Evolutionary conservation across 2,329 filamentous ascomycete species (phyloP), one percentile per base, ranked within the genome.

Genomic region (Cordyceps militaris): DNA sequence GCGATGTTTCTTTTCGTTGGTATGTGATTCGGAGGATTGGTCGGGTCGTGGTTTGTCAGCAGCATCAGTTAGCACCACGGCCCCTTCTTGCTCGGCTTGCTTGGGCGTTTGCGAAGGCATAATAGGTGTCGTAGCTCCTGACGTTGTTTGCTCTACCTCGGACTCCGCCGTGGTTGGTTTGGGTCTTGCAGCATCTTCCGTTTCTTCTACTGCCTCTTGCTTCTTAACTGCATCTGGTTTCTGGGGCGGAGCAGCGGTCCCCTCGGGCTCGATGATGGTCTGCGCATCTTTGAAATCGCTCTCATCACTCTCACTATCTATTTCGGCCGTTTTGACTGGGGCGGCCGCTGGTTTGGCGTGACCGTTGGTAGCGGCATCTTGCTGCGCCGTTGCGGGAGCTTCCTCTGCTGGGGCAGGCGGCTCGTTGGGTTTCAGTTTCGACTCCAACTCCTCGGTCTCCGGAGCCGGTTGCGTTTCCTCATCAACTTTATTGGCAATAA

Each of bases 221-320:
- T 53, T 34, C 32, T 36, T 40, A 10, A 21, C 23, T 14, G 26
- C n/a, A 21, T 43, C 50, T 13, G 6, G 14, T n/a, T 56, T 56
- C 26, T 44, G 34, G 64, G 63, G 60, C 70, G 40, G 64, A 71
- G 60, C 65, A 68, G 44, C 67, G 64, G n/a, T 67, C 66, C 64
- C 73, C 1, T 55, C 59, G 19, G 59, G 38, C 23, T 40, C 47
- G 21, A 50, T 55, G 26, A 65, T 72, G 62, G 66, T 62, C 72
- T 69, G 65, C 67, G 75, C 61, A 64, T 70, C 66, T 50, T 70
- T 65, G 47, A 69, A 68, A 8, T 71, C 67, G 40, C 76, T 72
- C 42, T 72, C 71, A 44, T 73, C 73, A 49, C 69, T 71, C 46
- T 74, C 73, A 19, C 61, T 62, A 40, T 65, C 61, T 19, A 64